These are phyloP conservation scores for Chrysosphaeria jannelii DNA, from an alignment of 2,329 filamentous ascomycete genomes.

Conservation along the genomic window DNA sequence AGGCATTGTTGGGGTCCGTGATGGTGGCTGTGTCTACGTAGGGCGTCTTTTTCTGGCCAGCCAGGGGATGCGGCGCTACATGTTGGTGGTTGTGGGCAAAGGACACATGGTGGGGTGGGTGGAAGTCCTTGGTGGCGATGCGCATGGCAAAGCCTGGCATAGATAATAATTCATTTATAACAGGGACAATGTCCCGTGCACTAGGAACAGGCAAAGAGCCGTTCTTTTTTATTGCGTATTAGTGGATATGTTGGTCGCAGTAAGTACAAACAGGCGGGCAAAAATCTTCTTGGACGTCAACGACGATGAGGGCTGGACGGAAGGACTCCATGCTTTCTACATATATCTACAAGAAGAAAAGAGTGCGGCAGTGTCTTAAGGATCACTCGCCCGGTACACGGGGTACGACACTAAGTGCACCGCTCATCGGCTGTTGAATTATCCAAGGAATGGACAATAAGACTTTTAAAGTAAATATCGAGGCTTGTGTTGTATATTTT, in stretches of 20 bases:
- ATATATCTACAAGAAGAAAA: too few species aligned
- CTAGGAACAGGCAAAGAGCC: slow-evolving; percentile 58
- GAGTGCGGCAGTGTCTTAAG: too few species aligned
- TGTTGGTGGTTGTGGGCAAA: slow-evolving; percentile 74
- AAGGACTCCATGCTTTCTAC: too few species aligned
- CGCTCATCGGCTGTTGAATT: too few species aligned
- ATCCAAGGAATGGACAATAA: too few species aligned
- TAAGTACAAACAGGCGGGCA: slow-evolving; percentile 43
- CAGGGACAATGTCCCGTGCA: slow-evolving; percentile 36
- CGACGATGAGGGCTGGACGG: slow-evolving; percentile 30
- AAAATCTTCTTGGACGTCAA: slow-evolving; percentile 88
- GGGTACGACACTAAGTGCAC: too few species aligned
- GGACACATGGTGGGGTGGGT: slow-evolving; percentile 57
- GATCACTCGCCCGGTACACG: too few species aligned
- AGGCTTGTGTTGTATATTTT: too few species aligned
- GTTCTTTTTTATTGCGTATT: slow-evolving; percentile 19
- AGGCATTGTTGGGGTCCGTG: slow-evolving; percentile 29
- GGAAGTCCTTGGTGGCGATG: slow-evolving; percentile 78
- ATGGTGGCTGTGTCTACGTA: slow-evolving; percentile 37
- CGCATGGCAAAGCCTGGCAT: slow-evolving; percentile 41
- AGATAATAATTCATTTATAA: slow-evolving; percentile 44
- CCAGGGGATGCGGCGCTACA: too few species aligned
- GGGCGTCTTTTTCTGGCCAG: slow-evolving; percentile 24
- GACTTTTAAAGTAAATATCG: too few species aligned
- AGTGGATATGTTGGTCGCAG: too few species aligned